Base-by-base conservation (phyloP, 352 stramenopile genomes). In the Lagenidium giganteum region DNA sequence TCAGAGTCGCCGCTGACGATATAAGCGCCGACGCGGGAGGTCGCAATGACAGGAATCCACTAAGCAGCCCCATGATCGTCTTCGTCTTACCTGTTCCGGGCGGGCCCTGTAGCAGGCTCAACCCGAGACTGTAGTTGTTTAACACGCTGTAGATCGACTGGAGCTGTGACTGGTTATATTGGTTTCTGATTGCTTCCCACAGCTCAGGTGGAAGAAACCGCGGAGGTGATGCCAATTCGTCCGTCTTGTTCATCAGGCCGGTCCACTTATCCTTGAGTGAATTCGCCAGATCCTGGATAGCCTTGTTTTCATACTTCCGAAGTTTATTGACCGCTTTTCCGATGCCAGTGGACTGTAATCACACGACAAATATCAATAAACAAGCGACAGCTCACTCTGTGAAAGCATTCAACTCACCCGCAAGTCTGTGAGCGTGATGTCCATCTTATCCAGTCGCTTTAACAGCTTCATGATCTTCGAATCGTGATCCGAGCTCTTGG, bases 81-180 rank as follows among this genome's bases (percentile, higher is more conserved):
- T 93, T 93, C 2, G 93, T 98, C 60, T 98, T 98, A 25, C 93
- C 93, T 14, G 90, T 98, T 47, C 95, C 94, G 2, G 96, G 96
- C 5, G 95, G 95, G 12, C 95, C 96, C 69, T 98, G 95, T 5
- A 98, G 70, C 22, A 95, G 40, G n/a, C 77, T 93, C 20, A 95
- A 76, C 13, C 78, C 83, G 24, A 77, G 64, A 8, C 51, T 79
- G 60, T 95, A 95, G 58, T 95, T 93, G 63, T 90, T 93, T 5
- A 95, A 47, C 18, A 90, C 80, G 31, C 68, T 93, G 51, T 93
- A 78, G 31, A 95, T 85, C 9, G 78, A 89, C 46, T 95, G 83
- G 23, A 95, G 58, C 51, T 95, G 83, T 9, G 80, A 93, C 35
- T 79, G 70, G 31, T 95, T 95, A 58, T 93, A 95, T 51, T 87